Evolutionary conservation across 2,329 filamentous ascomycete species (phyloP).

Genomic region (Ceratocystiopsis sp.): DNA sequence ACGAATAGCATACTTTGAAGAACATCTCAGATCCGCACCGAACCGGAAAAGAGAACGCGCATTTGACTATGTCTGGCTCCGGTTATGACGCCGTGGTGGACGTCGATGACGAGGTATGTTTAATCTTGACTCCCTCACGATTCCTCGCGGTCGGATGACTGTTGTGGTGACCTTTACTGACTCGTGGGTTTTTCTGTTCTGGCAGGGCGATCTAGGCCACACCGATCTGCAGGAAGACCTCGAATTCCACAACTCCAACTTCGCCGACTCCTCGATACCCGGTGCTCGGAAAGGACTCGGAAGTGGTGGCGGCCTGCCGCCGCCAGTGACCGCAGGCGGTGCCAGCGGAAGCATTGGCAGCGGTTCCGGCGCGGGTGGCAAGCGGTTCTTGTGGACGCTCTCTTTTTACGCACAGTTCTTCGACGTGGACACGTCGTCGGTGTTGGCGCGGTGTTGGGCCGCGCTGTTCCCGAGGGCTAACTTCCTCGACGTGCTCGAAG

Average conservation of each 20-base stretch:
- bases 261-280: conserved; percentile 38
- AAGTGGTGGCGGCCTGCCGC: conserved; percentile 31
- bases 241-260: conserved; percentile 92
- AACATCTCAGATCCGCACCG: too few relatives aligned
- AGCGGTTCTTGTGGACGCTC: conserved; percentile 83
- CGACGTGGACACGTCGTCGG: conserved; percentile 87
- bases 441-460: conserved; percentile 71
- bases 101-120: conserved; percentile 72
- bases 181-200: neutral
- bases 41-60: neutral
- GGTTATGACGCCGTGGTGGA: conserved; percentile 98
- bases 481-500: conserved; percentile 93
- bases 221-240: conserved; percentile 97
- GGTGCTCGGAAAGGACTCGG: conserved; percentile 32
- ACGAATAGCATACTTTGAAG: too few relatives aligned
- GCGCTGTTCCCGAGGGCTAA: conserved; percentile 83
- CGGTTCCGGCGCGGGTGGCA: conserved; percentile 31
- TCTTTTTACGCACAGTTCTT: conserved; percentile 97
- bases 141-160: neutral
- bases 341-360: conserved; percentile 22
- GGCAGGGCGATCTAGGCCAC: conserved; percentile 85
- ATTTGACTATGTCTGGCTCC: conserved; percentile 49
- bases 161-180: too few relatives aligned
- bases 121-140: neutral
- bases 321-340: conserved; percentile 35